Evolutionary conservation across 495 filamentous ascomycete genomes (phyloP), one percentile per base, ranked within the genome.

Genomic region (Ascodesmis nigricans): DNA sequence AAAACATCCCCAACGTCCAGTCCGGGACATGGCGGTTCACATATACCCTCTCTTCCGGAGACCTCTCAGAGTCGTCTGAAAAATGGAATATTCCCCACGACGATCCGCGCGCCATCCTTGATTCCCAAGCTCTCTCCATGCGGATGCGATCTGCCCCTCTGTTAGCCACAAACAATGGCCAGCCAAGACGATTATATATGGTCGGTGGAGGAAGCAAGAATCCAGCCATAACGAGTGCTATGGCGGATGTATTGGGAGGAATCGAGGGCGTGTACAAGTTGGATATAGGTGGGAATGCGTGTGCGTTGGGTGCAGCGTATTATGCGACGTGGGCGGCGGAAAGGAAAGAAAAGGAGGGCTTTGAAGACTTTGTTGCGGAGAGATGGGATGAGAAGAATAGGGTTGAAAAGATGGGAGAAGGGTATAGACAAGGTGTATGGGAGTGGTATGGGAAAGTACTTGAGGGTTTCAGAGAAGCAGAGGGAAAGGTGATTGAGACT

Each of bases 221-320:
- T 60, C 68, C 73, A 15, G 79, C 83, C 5, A 92, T 97, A 47
- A 73, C 78, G 5, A 56, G 70, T 27, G 60, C 81, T 16, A 66
- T 78, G 4, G 87, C 79, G 8, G 72, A 91, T 48, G 78, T 93
- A 5, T 66, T 97, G 2, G 87, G 87, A 15, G 78, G 81, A 4
- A 61, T 60, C 3, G 87, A 95, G 34, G 87, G 87, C 5, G 76
- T 95, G 11, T 97, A 78, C 49, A 71, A 71, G 55, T 66, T 97
- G 2, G 83, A 95, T 53, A 75, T 93, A 15, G 82, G 84, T n/a
- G 79, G 82, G 4, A 92, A 91, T 56, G 83, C 87, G 19, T 97
- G 87, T 55, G 87, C 83, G 13, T 55, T 97, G 5, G 87, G 83
- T 7, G 81, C 80, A 11, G 87, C 84, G n/a, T 92, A 97, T 53